Evolutionary conservation across 2,329 filamentous ascomycete species (phyloP), one percentile per base, ranked within the genome.

Genomic region (Pseudopithomyces maydicus): DNA sequence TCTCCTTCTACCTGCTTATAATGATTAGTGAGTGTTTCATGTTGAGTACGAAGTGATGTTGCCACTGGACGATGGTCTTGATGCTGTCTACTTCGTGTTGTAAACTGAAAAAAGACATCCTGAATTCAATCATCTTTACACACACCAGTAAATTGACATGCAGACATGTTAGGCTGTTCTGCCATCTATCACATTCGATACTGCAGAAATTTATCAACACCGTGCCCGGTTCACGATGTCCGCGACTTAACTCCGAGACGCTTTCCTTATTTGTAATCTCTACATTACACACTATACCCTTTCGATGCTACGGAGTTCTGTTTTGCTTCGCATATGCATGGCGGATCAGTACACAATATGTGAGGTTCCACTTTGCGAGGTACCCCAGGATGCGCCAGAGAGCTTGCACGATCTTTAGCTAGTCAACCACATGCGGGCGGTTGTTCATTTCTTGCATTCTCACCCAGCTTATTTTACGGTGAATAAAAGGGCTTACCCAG

Each of bases 241-340:
- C 41, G 53, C 39, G 26, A 55, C 53, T 55, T 55, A 55, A 45
- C 38, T 55, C 53, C 53, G 53, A 38, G 15, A 17, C 35, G 20
- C 45, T 38, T 32, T 38, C 39, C 53, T 39, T 20, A 36, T 55
- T 55, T 55, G 53, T 55, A 42, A 55, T 50, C 53, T 23, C 29
- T 20, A 17, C n/a, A 22, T 20, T 45, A 35, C 32, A 22, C 26
- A 23, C 48, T 51, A 51, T 32, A 33, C 48, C 26, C 23, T 29
- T 43, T 42, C 38, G 2, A 38, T 43, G 48, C 26, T 33, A 22
- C 43, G 17, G 17, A 19, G 7, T 41, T 10, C 8, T 19, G 38
- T 20, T 14, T 44, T 41, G 38, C 38, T 41, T 41, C 26, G 29
- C 45, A 38, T 45, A 45, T 48, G 45, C 45, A 38, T 20, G 19